A percentile compares a stretch with the other conserved stretches of the same genome.
Conservation (phyloP, 225 moss, liverwort and hornwort genomes). For the Takakia lepidozioides region DNA sequence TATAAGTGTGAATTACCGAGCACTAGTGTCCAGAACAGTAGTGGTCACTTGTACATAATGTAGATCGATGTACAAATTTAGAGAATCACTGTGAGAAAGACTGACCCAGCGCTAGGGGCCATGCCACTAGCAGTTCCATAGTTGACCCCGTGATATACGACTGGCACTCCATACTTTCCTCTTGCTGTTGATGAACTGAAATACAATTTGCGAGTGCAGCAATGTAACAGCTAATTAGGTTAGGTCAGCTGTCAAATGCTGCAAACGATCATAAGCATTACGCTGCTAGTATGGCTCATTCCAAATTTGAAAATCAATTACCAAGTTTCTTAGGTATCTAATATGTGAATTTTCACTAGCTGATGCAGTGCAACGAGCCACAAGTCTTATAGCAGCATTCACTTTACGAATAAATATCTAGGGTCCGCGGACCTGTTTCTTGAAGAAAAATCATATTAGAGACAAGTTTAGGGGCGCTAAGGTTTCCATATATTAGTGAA, state of each 20-base stretch:
- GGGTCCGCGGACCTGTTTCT: too few relatives aligned
- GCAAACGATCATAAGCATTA: neutral
- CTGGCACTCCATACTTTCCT: conserved; percentile 62
- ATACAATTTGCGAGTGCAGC: too few relatives aligned
- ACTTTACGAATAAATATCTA: too few relatives aligned
- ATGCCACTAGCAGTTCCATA: conserved; percentile 59
- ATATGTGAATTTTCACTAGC: neutral
- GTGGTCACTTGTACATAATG: too few relatives aligned
- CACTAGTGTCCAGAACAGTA: too few relatives aligned
- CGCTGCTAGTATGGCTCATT: neutral
- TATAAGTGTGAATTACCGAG: neutral
- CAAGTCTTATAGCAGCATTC: too few relatives aligned
- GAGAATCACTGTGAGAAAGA: neutral
- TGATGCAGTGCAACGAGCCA: too few relatives aligned
- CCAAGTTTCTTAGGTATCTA: neutral
- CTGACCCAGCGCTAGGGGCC: conserved; percentile 72
- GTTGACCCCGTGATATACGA: conserved; percentile 27
- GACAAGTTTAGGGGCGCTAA: neutral
- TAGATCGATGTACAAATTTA: too few relatives aligned
- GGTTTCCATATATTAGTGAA: too few relatives aligned
- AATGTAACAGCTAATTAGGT: too few relatives aligned
- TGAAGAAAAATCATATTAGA: too few relatives aligned
- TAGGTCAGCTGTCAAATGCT: too few relatives aligned
- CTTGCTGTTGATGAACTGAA: conserved; percentile 46
- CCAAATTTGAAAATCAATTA: neutral